A percentile compares a stretch with the other conserved stretches of the same genome.
Conservation (phyloP, 805 yeast genomes). For the Ogataea pignaliae region DNA sequence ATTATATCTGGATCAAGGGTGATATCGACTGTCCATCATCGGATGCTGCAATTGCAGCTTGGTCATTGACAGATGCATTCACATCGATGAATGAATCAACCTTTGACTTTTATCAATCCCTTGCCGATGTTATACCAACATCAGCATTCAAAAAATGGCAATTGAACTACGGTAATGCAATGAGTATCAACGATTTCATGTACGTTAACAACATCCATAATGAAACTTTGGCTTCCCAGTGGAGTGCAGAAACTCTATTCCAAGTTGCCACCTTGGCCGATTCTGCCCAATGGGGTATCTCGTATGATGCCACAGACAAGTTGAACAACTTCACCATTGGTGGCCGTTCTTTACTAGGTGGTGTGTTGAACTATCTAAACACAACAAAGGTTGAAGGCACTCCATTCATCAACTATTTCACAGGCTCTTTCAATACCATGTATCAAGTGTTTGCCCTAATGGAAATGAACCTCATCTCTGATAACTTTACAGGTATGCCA, state of each 20-base stretch:
- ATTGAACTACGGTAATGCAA: constrained; percentile 36
- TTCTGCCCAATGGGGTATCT: constrained; percentile 34
- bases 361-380: constrained; percentile 32
- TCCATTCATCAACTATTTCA: constrained; percentile 38
- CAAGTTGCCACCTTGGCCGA: constrained; percentile 36
- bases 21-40: constrained; percentile 38
- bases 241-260: constrained; percentile 29
- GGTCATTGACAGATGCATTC: constrained; percentile 29
- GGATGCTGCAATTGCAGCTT: constrained; percentile 30
- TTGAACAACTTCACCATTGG: constrained; percentile 35
- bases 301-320: constrained; percentile 28
- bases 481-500: constrained; percentile 43
- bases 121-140: constrained; percentile 26
- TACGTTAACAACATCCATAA: constrained; percentile 39
- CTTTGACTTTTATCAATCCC: constrained; percentile 34
- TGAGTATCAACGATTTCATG: constrained; percentile 37
- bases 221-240: constrained; percentile 30
- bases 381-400: constrained; percentile 31
- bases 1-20: constrained; percentile 39
- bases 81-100: constrained; percentile 32
- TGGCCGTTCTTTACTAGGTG: constrained; percentile 37
- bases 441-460: constrained; percentile 35
- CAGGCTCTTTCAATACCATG: constrained; percentile 44
- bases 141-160: constrained; percentile 25
- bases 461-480: constrained; percentile 30